Evolutionary conservation across 2,329 filamentous ascomycete species (phyloP), one percentile per base, ranked within the genome.

Genomic region (Sphaerostilbella broomeana): DNA sequence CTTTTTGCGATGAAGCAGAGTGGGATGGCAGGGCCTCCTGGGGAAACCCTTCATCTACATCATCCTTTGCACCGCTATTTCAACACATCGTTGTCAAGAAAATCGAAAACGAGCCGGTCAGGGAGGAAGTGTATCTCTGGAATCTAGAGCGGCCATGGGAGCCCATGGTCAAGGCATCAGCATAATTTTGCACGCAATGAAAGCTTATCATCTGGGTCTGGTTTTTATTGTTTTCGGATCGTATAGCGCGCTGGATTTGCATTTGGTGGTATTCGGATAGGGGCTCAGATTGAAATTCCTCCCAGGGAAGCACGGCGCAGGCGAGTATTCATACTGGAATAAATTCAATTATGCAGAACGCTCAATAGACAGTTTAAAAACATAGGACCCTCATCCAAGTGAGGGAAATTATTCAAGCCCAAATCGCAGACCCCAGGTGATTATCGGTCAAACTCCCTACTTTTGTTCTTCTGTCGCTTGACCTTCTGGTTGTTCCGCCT

Each of bases 41-140:
- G 57, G 48, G 52, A 33, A 43, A 54, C 19, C 45, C 42, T 5
- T 53, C 53, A 1, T 21, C 58, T 20, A 20, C 44, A 20, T 20
- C 32, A 6, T 22, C 31, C 6, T 18, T 19, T 6, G 18, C 50
- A 22, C 51, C 55, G n/a, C 43, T 59, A 6, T 54, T 61, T 34
- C 52, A 59, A 19, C 60, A 60, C 38, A 56, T 64, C 16, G 57
- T 63, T 31, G 60, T 65, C 24, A 63, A 62, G 47, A 52, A 57
- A 15, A 27, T 57, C 13, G 52, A 53, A 7, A 56, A 54, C 37
- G 58, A 62, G 30, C 52, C 51, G 5, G 38, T 48, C 2, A n/a
- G n/a, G n/a, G 60, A 58, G 8, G 59, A 64, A 15, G 53, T 65
- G 16, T 67, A 66, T 40, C 52, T 67, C 26, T 67, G 64, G 64